These are phyloP conservation scores for Pythium insidiosum DNA, from an alignment of 352 stramenopile genomes.

Conservation along the genomic window DNA sequence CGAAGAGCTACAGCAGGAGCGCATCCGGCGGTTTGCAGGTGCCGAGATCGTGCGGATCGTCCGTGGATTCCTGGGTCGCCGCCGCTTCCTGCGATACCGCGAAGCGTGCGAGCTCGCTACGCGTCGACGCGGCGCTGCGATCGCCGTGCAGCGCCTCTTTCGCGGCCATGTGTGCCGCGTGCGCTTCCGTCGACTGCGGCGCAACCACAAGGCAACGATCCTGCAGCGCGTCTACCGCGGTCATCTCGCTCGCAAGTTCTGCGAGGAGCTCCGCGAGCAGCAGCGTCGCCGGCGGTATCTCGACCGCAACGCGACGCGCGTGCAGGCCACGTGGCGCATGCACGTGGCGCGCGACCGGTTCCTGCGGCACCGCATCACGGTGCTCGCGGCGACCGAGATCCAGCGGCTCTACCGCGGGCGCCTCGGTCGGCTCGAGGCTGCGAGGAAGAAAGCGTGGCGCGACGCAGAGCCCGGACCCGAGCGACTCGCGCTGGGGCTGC, in stretches of 20 bases:
- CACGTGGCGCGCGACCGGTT: constrained; percentile 63
- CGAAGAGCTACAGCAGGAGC: constrained; percentile 23
- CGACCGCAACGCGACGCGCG: constrained; percentile 53
- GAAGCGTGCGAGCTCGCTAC: constrained; percentile 10
- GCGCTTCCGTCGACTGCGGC: constrained; percentile 30
- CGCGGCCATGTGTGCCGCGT: constrained; percentile 56
- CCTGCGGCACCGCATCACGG: constrained; percentile 45
- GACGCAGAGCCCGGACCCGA: constrained; percentile 81
- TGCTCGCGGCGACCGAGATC: constrained; percentile 82
- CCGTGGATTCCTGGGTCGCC: constrained; percentile 48
- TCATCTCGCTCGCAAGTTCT: constrained; percentile 36
- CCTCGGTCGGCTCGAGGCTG: constrained; percentile 55
- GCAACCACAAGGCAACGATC: constrained; percentile 29
- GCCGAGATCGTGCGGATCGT: constrained; percentile 56
- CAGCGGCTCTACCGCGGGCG: constrained; percentile 87
- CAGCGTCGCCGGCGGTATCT: constrained; percentile 31
- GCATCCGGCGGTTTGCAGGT: constrained; percentile 41
- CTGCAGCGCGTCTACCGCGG: constrained; percentile 76
- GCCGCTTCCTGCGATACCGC: constrained; percentile 26
- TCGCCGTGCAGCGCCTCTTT: constrained; percentile 55
- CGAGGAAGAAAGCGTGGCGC: constrained; percentile 80
- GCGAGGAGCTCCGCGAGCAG: constrained; percentile 27
- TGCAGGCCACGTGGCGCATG: constrained; percentile 89
- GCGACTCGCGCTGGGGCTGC: constrained; percentile 81
- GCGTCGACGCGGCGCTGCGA: constrained; percentile 21